A percentile compares a stretch with the other conserved stretches of the same genome.
Conservation (phyloP, 345 rosid species). For the Trapa bicornis region DNA sequence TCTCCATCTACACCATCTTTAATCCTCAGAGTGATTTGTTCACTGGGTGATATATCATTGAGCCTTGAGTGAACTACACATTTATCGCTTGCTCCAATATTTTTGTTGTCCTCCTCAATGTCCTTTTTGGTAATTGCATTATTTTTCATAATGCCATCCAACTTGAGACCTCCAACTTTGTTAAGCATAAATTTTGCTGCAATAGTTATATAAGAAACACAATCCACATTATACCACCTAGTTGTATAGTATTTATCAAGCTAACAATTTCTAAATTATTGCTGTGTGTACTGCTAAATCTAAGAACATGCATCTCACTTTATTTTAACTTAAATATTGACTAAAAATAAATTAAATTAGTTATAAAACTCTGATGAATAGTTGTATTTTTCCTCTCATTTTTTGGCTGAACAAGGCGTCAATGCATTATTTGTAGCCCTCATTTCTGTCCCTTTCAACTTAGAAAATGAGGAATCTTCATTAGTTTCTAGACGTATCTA, state of each 20-base stretch:
- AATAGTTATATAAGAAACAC: slow-evolving; percentile 21
- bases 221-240: neutral
- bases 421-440: too few species aligned
- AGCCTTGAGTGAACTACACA: slow-evolving; percentile 5
- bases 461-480: too few species aligned
- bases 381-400: too few species aligned
- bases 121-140: slow-evolving; percentile 16
- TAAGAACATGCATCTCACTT: neutral
- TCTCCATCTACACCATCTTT: neutral
- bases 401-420: too few species aligned
- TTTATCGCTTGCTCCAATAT: neutral
- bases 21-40: neutral
- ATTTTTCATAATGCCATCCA: slow-evolving; percentile 17
- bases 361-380: neutral
- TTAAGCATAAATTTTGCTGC: slow-evolving; percentile 65
- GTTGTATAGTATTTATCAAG: neutral
- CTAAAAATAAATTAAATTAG: neutral
- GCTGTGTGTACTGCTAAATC: neutral
- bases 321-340: neutral
- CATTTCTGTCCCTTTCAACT: too few species aligned
- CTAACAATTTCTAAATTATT: neutral
- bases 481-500: too few species aligned
- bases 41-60: neutral
- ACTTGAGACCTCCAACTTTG: slow-evolving; percentile 20
- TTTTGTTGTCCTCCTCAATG: slow-evolving; percentile 12